Evolutionary conservation across 208 protist genomes (phyloP).

Genomic region (Leishmania lainsoni): DNA sequence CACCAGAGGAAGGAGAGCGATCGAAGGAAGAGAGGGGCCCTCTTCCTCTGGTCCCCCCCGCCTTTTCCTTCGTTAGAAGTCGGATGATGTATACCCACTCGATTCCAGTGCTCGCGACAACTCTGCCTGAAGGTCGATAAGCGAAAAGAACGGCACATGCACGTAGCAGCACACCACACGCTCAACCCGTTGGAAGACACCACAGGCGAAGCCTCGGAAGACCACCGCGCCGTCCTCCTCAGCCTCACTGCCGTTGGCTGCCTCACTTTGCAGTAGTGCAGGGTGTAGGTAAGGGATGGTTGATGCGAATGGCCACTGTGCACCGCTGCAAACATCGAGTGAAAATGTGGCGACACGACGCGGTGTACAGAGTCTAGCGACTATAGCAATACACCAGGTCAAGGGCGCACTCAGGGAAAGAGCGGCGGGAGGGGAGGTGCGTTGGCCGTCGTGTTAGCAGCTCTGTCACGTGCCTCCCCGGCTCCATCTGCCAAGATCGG

Average conservation of each 20-base stretch:
- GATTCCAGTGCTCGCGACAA: not conserved
- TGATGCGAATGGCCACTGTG: conserved; percentile 11
- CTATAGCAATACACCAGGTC: conserved; percentile 14
- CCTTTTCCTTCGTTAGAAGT: not conserved
- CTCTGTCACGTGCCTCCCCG: not conserved
- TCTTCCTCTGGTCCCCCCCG: not conserved
- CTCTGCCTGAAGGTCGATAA: not conserved
- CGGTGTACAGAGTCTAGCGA: conserved; percentile 18
- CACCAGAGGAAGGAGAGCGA: not conserved
- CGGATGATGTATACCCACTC: not conserved
- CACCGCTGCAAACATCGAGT: conserved; percentile 20
- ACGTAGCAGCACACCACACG: not conserved
- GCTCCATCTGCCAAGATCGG: conserved; percentile 10
- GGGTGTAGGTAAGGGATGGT: not conserved
- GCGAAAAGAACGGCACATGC: not conserved
- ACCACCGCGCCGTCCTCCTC: conserved; percentile 1
- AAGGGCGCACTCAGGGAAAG: conserved; percentile 11
- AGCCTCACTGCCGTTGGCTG: not conserved
- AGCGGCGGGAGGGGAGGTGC: conserved; percentile 3
- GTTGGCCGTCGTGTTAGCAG: not conserved
- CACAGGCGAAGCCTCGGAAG: not conserved
- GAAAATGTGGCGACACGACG: conserved; percentile 12
- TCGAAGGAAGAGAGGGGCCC: not conserved
- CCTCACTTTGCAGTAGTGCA: conserved; percentile 6
- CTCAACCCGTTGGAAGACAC: not conserved